These are phyloP conservation scores for Croton setiger DNA, from an alignment of 441 rosid species.

Conservation along the genomic window DNA sequence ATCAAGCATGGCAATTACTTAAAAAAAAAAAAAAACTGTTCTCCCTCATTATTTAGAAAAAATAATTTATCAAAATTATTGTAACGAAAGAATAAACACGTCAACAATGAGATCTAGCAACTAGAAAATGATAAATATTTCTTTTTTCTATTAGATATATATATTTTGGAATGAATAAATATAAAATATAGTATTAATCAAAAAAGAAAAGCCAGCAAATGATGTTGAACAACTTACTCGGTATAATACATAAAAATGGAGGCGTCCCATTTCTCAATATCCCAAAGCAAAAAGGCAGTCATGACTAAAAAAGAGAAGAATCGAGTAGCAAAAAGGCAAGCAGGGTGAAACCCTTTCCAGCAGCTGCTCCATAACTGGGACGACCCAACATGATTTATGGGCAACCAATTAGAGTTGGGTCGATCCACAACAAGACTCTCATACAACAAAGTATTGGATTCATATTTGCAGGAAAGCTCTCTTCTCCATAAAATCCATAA, in stretches of 20 bases:
- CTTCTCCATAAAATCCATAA: constrained; percentile 58
- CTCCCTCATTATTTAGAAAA: no score
- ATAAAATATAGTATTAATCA: neutral
- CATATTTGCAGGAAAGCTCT: constrained; percentile 40
- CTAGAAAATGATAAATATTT: neutral
- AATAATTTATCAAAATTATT: no score
- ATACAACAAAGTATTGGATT: constrained; percentile 32
- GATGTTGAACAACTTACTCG: constrained; percentile 49
- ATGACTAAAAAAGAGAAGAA: constrained; percentile 45
- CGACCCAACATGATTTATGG: constrained; percentile 43
- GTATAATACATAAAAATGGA: constrained; percentile 74
- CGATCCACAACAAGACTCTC: constrained; percentile 47
- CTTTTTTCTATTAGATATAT: no score
- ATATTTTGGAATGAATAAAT: neutral
- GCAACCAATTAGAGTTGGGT: constrained; percentile 27
- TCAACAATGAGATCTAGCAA: neutral
- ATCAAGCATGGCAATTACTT: no score
- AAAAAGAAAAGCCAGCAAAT: constrained; percentile 28
- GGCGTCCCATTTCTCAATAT: constrained; percentile 52
- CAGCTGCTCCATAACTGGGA: constrained; percentile 70
- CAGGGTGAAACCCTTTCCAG: constrained; percentile 75
- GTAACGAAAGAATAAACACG: neutral
- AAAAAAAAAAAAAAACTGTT: no score
- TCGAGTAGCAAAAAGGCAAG: constrained; percentile 64
- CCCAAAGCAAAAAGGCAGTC: constrained; percentile 64